Conservation (phyloP, 2,329 filamentous ascomycete genomes). For the Paecilomyces dactylethromorphus region DNA sequence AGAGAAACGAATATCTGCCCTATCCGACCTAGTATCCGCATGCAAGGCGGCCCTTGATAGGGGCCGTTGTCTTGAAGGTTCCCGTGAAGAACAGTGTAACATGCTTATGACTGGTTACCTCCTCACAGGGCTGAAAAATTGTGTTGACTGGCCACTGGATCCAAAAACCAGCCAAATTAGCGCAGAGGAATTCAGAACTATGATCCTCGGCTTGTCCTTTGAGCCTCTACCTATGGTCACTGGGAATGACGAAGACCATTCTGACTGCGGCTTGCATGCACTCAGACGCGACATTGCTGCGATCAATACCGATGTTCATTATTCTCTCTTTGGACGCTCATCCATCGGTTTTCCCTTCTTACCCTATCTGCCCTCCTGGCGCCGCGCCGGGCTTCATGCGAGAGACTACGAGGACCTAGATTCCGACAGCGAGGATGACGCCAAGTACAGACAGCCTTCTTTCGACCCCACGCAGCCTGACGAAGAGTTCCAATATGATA, state of each 20-base stretch:
- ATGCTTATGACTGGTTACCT: background rate
- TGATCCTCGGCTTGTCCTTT: background rate
- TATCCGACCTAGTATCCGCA: background rate
- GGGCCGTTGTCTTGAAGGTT: background rate
- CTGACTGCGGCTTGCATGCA: background rate
- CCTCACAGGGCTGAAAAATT: background rate
- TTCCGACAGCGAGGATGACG: background rate
- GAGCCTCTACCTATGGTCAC: background rate
- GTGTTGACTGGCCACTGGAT: background rate
- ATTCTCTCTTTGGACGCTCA: background rate
- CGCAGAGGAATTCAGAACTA: background rate
- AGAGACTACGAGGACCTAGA: background rate
- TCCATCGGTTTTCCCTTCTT: background rate
- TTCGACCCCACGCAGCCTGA: background rate
- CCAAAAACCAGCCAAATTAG: background rate
- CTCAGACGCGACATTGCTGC: background rate
- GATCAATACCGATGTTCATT: background rate
- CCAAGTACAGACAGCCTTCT: background rate
- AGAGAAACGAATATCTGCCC: too few relatives aligned
- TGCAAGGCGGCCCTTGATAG: background rate
- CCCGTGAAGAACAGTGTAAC: background rate
- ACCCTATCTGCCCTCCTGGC: background rate
- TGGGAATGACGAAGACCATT: background rate
- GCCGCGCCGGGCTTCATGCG: background rate
- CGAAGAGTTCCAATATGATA: background rate